Evolutionary conservation across 768 basidiomycete genomes (phyloP).

Genomic region (Suillus paluster): DNA sequence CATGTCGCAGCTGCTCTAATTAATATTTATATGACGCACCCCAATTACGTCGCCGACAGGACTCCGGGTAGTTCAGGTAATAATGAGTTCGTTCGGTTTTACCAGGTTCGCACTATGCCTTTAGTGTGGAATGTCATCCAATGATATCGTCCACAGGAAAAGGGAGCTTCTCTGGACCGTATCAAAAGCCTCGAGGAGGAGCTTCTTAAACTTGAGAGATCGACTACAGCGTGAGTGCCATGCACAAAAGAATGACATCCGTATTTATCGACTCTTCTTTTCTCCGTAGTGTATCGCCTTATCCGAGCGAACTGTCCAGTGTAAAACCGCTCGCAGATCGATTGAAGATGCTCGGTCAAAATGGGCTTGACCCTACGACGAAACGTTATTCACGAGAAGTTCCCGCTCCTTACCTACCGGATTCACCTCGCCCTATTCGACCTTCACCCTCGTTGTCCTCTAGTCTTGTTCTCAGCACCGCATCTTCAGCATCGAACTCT

Average conservation of each 20-base stretch:
- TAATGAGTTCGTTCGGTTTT: slow-evolving; percentile 68
- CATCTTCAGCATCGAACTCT: slow-evolving; percentile 34
- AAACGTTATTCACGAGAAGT: slow-evolving; percentile 65
- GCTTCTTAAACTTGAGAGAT: slow-evolving; percentile 50
- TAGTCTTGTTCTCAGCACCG: slow-evolving; percentile 13
- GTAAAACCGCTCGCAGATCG: slow-evolving; percentile 77
- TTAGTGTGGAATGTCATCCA: slow-evolving; percentile 14
- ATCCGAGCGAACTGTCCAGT: slow-evolving; percentile 35
- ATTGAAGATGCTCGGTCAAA: slow-evolving; percentile 72
- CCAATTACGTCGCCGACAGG: slow-evolving; percentile 58
- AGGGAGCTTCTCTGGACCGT: slow-evolving; percentile 41
- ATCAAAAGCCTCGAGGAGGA: slow-evolving; percentile 50
- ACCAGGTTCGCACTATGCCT: slow-evolving; percentile 53
- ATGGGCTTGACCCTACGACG: slow-evolving; percentile 60
- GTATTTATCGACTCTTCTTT: slow-evolving; percentile 16
- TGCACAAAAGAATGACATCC: slow-evolving; percentile 11
- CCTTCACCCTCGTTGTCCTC: slow-evolving; percentile 39
- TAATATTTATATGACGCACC: slow-evolving; percentile 60
- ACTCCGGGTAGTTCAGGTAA: slow-evolving; percentile 56
- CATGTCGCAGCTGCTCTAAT: slow-evolving; percentile 65
- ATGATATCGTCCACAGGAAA: slow-evolving; percentile 39
- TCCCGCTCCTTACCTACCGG: slow-evolving; percentile 37
- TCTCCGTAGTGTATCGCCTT: slow-evolving; percentile 15
- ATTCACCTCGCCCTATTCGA: slow-evolving; percentile 40
- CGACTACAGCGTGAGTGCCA: slow-evolving; percentile 32